Conservation (phyloP, 202 grass and related monocot species). For the Sporobolus alterniflorus region DNA sequence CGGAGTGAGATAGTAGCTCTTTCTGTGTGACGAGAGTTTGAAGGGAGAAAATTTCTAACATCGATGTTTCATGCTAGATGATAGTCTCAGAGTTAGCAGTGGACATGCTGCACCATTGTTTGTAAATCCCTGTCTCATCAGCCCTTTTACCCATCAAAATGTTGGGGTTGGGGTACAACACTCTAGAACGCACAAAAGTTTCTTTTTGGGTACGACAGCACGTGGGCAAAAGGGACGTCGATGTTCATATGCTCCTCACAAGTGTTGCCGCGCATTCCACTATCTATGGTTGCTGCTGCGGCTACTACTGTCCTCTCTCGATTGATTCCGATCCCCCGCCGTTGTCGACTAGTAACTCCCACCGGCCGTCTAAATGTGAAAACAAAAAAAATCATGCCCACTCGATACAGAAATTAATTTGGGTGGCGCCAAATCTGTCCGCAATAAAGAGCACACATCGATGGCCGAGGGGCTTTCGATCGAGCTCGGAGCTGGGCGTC, state of each 20-base stretch:
- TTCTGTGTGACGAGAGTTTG: too few species aligned
- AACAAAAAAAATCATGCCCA: not conserved
- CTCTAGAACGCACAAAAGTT: not conserved
- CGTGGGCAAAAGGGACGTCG: conserved; percentile 28
- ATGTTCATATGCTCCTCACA: conserved; percentile 1
- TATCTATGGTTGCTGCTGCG: not conserved
- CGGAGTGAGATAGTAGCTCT: too few species aligned
- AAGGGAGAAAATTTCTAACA: too few species aligned
- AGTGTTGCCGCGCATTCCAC: not conserved
- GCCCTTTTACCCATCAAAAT: not conserved
- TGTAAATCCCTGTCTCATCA: not conserved
- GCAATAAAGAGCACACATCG: not conserved
- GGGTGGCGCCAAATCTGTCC: not conserved
- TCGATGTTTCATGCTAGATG: not conserved
- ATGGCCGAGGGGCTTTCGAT: not conserved
- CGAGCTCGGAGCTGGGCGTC: not conserved
- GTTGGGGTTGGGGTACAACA: not conserved
- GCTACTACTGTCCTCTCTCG: not conserved
- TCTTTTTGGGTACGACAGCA: not conserved
- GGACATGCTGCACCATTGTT: too few species aligned
- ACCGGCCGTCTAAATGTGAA: not conserved
- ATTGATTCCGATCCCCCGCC: not conserved
- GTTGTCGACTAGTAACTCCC: not conserved
- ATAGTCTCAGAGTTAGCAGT: too few species aligned
- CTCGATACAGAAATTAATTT: not conserved